A percentile compares a stretch with the other conserved stretches of the same genome.
phyloP scores from a whole-genome alignment of 2,329 filamentous ascomycete genomes.

The Sphaerulina vaccinii region DNA sequence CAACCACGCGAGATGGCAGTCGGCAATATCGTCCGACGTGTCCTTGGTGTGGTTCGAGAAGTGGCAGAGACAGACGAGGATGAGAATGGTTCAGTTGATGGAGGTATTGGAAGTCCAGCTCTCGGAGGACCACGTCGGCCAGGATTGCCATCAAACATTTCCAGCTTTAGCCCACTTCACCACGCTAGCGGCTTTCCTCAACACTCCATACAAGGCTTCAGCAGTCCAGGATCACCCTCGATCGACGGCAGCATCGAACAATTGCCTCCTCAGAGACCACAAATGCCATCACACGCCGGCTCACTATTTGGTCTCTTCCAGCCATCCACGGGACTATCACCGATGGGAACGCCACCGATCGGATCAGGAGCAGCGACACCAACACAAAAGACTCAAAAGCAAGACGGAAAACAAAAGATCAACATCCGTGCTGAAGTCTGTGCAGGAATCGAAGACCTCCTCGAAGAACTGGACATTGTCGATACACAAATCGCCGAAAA shows the following conservation, averaged over 20 bases:
- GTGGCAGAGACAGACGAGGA: slow-evolving; percentile 77
- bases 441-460: slow-evolving; percentile 90
- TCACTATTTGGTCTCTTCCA: slow-evolving; percentile 83
- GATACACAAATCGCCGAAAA: slow-evolving; percentile 90
- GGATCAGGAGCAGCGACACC: slow-evolving; percentile 31
- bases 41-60: slow-evolving; percentile 86
- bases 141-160: slow-evolving; percentile 41
- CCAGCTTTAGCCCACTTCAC: slow-evolving; percentile 49
- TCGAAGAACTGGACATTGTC: slow-evolving; percentile 89
- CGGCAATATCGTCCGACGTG: slow-evolving; percentile 88
- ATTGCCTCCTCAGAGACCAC: slow-evolving; percentile 51
- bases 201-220: slow-evolving; percentile 2
- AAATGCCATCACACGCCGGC: slow-evolving; percentile 59
- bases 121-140: slow-evolving; percentile 24
- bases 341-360: slow-evolving; percentile 29
- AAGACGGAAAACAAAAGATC: slow-evolving; percentile 43
- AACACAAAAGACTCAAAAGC: slow-evolving; percentile 36
- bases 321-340: slow-evolving; percentile 50
- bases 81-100: slow-evolving; percentile 54
- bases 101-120: slow-evolving; percentile 48
- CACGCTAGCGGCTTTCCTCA: slow-evolving; percentile 38
- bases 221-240: slow-evolving; percentile 23
- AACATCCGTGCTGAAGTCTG: slow-evolving; percentile 88
- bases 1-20: slow-evolving; percentile 89
- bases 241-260: slow-evolving; percentile 17